phyloP scores from a whole-genome alignment of 2,329 filamentous ascomycete species.

The Monilinia laxa region DNA sequence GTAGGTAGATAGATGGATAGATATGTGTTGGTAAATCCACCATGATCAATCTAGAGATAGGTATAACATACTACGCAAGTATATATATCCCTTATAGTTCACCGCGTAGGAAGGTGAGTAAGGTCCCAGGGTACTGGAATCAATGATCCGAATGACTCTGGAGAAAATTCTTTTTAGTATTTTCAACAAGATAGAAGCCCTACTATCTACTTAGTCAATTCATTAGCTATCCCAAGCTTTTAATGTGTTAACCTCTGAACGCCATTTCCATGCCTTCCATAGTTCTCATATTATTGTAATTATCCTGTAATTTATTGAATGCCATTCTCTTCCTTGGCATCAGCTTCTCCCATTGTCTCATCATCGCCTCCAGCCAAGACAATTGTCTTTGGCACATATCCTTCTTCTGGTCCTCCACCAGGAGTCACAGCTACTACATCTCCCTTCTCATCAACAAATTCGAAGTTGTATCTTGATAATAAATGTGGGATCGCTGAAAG shows the following conservation, averaged over 20 bases:
- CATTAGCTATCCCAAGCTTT: slow-evolving; percentile 26
- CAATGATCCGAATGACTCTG: not conserved
- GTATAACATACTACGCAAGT: not conserved
- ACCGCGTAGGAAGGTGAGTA: not conserved
- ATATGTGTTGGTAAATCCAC: not conserved
- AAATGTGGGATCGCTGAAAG: slow-evolving; percentile 95
- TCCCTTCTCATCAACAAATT: slow-evolving; percentile 92
- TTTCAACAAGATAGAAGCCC: not conserved
- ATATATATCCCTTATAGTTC: not conserved
- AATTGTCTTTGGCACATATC: slow-evolving; percentile 60
- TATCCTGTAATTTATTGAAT: slow-evolving; percentile 25
- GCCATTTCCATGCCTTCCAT: slow-evolving; percentile 25
- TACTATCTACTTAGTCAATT: slow-evolving; percentile 10
- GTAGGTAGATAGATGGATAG: too few relatives aligned
- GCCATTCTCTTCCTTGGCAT: slow-evolving; percentile 44
- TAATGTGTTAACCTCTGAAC: slow-evolving; percentile 29
- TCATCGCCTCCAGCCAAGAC: slow-evolving; percentile 61
- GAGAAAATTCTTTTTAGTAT: not conserved
- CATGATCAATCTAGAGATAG: not conserved
- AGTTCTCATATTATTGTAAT: not conserved
- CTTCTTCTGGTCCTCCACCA: slow-evolving; percentile 59
- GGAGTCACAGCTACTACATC: slow-evolving; percentile 84
- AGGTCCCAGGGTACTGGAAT: not conserved
- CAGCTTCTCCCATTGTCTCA: slow-evolving; percentile 55
- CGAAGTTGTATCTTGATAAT: slow-evolving; percentile 93